A percentile compares a stretch with the other conserved stretches of the same genome.
Evolutionary conservation across 192 early-diverging fungal genomes (phyloP).

Genomic region (Umbelopsis sp.): DNA sequence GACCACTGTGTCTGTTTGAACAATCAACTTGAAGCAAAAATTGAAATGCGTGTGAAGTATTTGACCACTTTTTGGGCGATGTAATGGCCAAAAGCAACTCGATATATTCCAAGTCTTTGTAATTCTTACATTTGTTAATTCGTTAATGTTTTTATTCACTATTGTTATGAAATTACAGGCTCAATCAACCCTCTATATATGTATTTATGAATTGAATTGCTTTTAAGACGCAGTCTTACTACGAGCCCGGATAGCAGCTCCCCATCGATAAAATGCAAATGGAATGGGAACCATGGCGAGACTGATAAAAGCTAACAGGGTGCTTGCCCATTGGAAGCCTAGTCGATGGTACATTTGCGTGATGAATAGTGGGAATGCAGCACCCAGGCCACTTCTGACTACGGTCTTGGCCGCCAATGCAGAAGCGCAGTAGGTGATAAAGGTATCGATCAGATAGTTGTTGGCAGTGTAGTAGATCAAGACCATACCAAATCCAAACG

Average conservation of each 20-base stretch:
- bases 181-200: too few relatives aligned
- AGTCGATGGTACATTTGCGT: conserved; percentile 34
- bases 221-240: conserved; percentile 29
- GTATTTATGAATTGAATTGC: neutral
- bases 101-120: too few relatives aligned
- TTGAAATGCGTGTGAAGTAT: neutral
- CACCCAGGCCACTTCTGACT: conserved; percentile 28
- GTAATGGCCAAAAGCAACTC: too few relatives aligned
- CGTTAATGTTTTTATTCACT: too few relatives aligned
- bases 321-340: conserved; percentile 34
- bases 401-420: conserved; percentile 35
- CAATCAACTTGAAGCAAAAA: neutral
- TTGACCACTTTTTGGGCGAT: neutral
- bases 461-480: conserved; percentile 30
- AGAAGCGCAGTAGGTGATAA: conserved; percentile 30
- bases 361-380: conserved; percentile 36
- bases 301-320: conserved; percentile 31
- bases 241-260: conserved; percentile 22
- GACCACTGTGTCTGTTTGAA: conserved; percentile 17
- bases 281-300: conserved; percentile 37
- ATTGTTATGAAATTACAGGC: too few relatives aligned
- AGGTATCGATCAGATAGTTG: conserved; percentile 39
- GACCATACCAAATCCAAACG: conserved; percentile 37
- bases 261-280: conserved; percentile 33
- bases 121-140: too few relatives aligned